Conservation (phyloP, 2,329 filamentous ascomycete species). For the Hirsutella minnesotensis region DNA sequence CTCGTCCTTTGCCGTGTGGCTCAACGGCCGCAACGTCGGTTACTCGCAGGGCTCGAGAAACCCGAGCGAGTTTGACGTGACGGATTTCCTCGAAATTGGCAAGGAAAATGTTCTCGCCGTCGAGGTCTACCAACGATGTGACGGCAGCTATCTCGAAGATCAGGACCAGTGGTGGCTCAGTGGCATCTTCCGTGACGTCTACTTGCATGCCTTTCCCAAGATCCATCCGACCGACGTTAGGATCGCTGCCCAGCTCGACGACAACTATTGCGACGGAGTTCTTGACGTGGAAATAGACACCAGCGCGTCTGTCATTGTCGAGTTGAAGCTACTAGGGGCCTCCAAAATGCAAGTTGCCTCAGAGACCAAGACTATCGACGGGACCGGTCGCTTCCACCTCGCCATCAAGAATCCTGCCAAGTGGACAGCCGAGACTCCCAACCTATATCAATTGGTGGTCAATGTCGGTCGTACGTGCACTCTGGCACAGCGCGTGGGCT, state of each 20-base stretch:
- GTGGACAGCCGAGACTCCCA: constrained; percentile 59
- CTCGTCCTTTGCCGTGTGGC: constrained; percentile 57
- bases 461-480: constrained; percentile 19
- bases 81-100: constrained; percentile 30
- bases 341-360: constrained; percentile 13
- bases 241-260: constrained; percentile 42
- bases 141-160: constrained; percentile 63
- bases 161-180: constrained; percentile 60
- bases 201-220: constrained; percentile 48
- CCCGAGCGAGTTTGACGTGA: constrained; percentile 62
- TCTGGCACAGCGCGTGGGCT: constrained; percentile 47
- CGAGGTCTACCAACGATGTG: constrained; percentile 60
- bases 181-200: constrained; percentile 59
- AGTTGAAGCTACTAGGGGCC: constrained; percentile 23
- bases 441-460: constrained; percentile 41
- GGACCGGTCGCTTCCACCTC: constrained; percentile 27
- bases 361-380: constrained; percentile 11
- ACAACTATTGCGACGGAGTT: constrained; percentile 38
- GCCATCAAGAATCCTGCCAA: constrained; percentile 39
- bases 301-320: constrained; percentile 18
- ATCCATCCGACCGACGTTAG: constrained; percentile 43
- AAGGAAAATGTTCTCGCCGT: constrained; percentile 48
- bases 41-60: constrained; percentile 65
- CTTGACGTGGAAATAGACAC: constrained; percentile 35
- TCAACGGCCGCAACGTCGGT: constrained; percentile 56